phyloP scores from a whole-genome alignment of 2,329 filamentous ascomycete species.

The Chaetomium olivaceum region DNA sequence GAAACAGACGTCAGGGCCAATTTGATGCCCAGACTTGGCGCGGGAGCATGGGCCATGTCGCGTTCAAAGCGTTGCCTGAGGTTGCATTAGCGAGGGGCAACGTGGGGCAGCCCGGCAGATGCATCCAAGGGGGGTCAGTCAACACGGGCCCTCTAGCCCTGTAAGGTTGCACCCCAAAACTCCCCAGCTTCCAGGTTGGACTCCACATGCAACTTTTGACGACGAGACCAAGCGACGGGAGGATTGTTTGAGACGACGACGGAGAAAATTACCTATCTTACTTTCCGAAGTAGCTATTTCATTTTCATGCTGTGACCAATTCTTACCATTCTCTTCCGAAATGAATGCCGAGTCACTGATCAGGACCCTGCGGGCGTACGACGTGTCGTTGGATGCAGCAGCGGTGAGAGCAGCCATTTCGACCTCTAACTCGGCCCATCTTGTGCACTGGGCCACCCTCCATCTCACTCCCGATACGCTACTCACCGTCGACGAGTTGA shows the following conservation, averaged over 20 bases:
- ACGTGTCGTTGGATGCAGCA: constrained; percentile 40
- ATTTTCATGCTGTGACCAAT: neutral
- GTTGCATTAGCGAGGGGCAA: constrained; percentile 15
- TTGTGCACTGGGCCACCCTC: constrained; percentile 51
- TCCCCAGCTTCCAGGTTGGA: no score
- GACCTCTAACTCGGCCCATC: constrained; percentile 33
- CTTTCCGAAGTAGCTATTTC: neutral
- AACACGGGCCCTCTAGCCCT: neutral
- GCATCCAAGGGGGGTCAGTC: constrained; percentile 11
- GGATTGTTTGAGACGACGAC: neutral
- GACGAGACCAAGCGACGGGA: neutral
- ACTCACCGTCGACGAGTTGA: constrained; percentile 55
- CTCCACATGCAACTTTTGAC: constrained; percentile 1
- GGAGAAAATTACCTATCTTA: neutral
- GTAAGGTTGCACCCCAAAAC: neutral
- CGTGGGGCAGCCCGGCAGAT: constrained; percentile 13
- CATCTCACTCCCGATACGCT: constrained; percentile 55
- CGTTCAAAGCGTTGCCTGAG: neutral
- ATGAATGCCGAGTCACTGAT: constrained; percentile 37
- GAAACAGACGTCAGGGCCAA: neutral
- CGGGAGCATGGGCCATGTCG: neutral
- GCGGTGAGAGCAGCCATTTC: constrained; percentile 29
- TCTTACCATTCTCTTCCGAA: neutral
- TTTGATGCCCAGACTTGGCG: constrained; percentile 11
- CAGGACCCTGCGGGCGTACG: constrained; percentile 37